These are phyloP conservation scores for Kandelia obovata DNA, from an alignment of 345 rosid genomes.

Conservation along the genomic window DNA sequence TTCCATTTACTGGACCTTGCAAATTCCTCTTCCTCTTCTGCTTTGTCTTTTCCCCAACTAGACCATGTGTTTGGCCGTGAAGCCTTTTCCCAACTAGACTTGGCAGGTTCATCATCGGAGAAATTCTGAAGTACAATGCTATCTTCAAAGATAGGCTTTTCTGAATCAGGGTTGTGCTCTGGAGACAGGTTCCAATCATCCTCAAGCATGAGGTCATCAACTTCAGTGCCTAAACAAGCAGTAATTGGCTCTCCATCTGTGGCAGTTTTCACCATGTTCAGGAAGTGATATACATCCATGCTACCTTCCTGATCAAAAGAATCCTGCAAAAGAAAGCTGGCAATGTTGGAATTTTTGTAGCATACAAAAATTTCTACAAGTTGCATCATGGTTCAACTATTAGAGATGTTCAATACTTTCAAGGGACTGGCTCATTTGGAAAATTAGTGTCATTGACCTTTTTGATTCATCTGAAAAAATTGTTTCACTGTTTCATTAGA, in stretches of 20 bases:
- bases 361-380: not conserved
- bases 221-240: slow-evolving; percentile 74
- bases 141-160: slow-evolving; percentile 66
- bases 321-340: slow-evolving; percentile 40
- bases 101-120: not conserved
- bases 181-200: slow-evolving; percentile 76
- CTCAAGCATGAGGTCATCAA: slow-evolving; percentile 50
- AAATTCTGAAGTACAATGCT: slow-evolving; percentile 35
- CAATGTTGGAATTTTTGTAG: not conserved
- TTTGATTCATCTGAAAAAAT: too few species aligned
- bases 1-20: slow-evolving; percentile 11
- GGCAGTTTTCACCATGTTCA: slow-evolving; percentile 61
- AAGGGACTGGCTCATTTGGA: too few species aligned
- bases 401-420: too few species aligned
- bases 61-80: slow-evolving; percentile 24
- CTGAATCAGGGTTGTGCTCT: slow-evolving; percentile 47
- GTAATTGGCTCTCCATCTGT: slow-evolving; percentile 30
- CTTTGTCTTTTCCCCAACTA: slow-evolving; percentile 26
- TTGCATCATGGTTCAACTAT: too few species aligned
- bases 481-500: too few species aligned
- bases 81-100: slow-evolving; percentile 1
- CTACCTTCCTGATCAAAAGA: slow-evolving; percentile 37
- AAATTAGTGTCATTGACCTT: too few species aligned
- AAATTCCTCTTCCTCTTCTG: slow-evolving; percentile 8
- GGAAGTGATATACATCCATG: slow-evolving; percentile 65